Evolutionary conservation across 2,329 filamentous ascomycete genomes (phyloP).

Genomic region (Paramyrothecium sp.): DNA sequence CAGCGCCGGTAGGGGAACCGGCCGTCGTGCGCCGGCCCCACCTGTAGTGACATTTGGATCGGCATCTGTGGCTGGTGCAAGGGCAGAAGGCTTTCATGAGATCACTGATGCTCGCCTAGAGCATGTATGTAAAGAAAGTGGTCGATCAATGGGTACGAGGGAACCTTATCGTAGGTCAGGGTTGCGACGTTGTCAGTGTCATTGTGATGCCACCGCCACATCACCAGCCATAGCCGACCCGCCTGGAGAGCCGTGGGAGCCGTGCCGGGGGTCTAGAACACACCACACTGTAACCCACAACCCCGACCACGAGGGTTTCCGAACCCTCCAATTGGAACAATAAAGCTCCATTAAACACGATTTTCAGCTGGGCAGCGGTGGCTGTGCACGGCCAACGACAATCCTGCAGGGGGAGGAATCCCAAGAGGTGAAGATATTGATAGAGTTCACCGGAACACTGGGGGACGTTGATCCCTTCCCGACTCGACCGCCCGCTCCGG

Average conservation of each 20-base stretch:
- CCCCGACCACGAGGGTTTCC: neutral
- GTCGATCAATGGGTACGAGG: too few species aligned
- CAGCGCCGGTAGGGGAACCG: neutral
- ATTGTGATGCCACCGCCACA: neutral
- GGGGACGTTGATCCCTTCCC: neutral
- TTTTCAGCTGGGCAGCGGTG: neutral
- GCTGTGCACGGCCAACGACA: neutral
- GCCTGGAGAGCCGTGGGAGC: neutral
- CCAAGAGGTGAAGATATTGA: neutral
- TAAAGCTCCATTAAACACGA: neutral
- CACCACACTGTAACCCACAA: too few species aligned
- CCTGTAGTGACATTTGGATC: neutral
- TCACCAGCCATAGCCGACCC: neutral
- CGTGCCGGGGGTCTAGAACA: neutral
- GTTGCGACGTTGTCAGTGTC: neutral
- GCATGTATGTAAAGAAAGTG: too few species aligned
- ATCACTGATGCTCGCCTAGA: too few species aligned
- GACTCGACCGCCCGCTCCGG: neutral
- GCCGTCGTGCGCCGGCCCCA: neutral
- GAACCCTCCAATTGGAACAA: neutral
- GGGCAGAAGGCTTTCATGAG: too few species aligned
- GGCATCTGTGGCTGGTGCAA: too few species aligned
- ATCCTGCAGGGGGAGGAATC: neutral
- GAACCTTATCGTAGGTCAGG: too few species aligned
- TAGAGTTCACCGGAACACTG: neutral